These are phyloP conservation scores for Tuber microsphaerosporum DNA, from an alignment of 495 filamentous ascomycete genomes.

Conservation along the genomic window DNA sequence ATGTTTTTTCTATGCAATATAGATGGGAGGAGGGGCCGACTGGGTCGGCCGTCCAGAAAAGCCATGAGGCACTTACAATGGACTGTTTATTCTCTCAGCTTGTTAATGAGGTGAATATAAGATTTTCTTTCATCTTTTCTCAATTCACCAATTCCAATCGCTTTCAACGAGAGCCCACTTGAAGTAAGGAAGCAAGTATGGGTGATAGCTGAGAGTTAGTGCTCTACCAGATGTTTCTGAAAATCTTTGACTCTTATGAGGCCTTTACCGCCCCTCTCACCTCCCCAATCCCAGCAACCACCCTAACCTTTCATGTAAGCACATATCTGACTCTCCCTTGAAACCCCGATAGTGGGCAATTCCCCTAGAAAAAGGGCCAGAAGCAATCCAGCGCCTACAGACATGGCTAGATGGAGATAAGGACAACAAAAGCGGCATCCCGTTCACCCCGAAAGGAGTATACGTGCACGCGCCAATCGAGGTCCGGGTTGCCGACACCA, in stretches of 20 bases:
- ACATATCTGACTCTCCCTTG: neutral
- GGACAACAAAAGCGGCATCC: slow-evolving; percentile 60
- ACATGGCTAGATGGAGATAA: slow-evolving; percentile 72
- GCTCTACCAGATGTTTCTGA: neutral
- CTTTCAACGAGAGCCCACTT: neutral
- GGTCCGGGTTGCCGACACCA: slow-evolving; percentile 75
- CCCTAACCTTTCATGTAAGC: neutral
- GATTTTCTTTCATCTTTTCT: neutral
- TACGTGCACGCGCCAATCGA: slow-evolving; percentile 93
- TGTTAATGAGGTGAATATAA: slow-evolving; percentile 64
- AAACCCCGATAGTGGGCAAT: slow-evolving; percentile 62
- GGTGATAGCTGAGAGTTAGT: neutral
- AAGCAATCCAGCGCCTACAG: slow-evolving; percentile 72
- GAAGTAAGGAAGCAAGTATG: neutral
- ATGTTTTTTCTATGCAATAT: slow-evolving; percentile 92
- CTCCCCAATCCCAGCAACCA: neutral
- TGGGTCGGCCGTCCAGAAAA: slow-evolving; percentile 69
- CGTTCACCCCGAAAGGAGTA: slow-evolving; percentile 66
- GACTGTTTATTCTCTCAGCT: slow-evolving; percentile 95
- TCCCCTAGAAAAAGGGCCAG: slow-evolving; percentile 79
- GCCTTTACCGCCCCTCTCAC: slow-evolving; percentile 5
- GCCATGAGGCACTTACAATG: slow-evolving; percentile 75
- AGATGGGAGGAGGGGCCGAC: slow-evolving; percentile 65
- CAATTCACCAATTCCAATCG: neutral
- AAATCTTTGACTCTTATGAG: neutral